A percentile compares a stretch with the other conserved stretches of the same genome.
Conservation (phyloP, 176 grass and related monocot species). For the Bonia amplexicaulis region DNA sequence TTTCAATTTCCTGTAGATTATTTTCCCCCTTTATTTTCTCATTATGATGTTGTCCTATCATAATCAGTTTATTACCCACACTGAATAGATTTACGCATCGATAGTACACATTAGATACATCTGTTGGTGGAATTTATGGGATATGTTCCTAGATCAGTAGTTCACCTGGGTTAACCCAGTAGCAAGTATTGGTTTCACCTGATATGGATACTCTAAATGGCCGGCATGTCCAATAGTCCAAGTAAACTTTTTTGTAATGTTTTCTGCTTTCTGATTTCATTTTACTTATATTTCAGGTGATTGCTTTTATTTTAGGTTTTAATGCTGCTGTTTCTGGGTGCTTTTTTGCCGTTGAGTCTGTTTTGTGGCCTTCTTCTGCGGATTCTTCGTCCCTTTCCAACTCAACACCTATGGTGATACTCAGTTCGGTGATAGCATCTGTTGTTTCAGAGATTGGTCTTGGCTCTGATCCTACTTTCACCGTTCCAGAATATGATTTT, state of each 20-base stretch:
- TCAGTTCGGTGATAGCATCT: constrained; percentile 94
- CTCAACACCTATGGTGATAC: constrained; percentile 87
- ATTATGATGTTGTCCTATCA: neutral
- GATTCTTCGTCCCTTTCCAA: constrained; percentile 73
- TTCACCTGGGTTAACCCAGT: neutral
- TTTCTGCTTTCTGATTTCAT: constrained; percentile 30
- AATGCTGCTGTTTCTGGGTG: constrained; percentile 94
- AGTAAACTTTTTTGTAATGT: neutral
- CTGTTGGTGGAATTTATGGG: neutral
- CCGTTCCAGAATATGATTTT: constrained; percentile 88
- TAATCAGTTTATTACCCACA: neutral
- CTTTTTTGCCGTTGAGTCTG: constrained; percentile 96
- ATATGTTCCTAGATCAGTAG: neutral
- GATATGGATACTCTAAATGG: neutral
- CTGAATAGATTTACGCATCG: neutral
- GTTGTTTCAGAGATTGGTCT: constrained; percentile 86
- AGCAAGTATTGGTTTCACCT: neutral
- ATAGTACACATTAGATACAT: neutral
- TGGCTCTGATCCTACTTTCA: constrained; percentile 84
- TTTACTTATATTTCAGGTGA: constrained; percentile 60
- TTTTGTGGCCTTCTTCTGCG: constrained; percentile 75
- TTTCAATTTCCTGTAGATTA: neutral
- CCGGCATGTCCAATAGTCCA: neutral
- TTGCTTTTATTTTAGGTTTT: constrained; percentile 85
- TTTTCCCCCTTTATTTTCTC: neutral